phyloP scores from a whole-genome alignment of 495 filamentous ascomycete species.

The Penicillium soppii region DNA sequence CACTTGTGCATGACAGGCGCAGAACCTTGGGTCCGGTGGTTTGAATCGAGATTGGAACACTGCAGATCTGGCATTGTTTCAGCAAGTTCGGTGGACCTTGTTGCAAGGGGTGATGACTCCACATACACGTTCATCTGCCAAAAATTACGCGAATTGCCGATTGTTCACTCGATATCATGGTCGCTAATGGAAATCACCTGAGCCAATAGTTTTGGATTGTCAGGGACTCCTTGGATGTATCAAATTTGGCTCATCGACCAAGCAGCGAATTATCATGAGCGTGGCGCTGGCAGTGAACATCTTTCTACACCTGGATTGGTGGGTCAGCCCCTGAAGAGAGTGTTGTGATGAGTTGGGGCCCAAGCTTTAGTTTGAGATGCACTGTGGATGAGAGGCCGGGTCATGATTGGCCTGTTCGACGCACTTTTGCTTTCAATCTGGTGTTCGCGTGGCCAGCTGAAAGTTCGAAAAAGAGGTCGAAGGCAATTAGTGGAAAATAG shows the following conservation, averaged over 20 bases:
- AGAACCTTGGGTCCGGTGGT: conserved; percentile 6
- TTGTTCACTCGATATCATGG: neutral
- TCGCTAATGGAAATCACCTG: too few species aligned
- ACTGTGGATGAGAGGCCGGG: neutral
- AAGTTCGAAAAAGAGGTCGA: neutral
- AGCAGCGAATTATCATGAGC: too few species aligned
- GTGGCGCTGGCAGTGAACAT: too few species aligned
- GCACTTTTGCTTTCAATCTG: neutral
- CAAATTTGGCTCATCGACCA: too few species aligned
- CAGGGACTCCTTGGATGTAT: too few species aligned
- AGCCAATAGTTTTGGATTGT: too few species aligned
- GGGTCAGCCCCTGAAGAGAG: neutral
- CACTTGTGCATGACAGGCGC: conserved; percentile 16
- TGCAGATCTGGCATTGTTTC: conserved; percentile 17
- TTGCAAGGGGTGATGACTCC: conserved; percentile 16
- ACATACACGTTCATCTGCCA: neutral
- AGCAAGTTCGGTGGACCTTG: conserved; percentile 8
- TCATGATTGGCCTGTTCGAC: neutral
- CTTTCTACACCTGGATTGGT: neutral
- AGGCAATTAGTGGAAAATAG: neutral
- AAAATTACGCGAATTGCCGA: neutral
- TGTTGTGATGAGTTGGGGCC: neutral
- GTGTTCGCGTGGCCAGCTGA: conserved; percentile 6
- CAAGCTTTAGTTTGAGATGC: neutral
- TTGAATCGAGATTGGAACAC: conserved; percentile 19